Conservation (phyloP, 495 filamentous ascomycete species). For the Baudoinia panamericana region DNA sequence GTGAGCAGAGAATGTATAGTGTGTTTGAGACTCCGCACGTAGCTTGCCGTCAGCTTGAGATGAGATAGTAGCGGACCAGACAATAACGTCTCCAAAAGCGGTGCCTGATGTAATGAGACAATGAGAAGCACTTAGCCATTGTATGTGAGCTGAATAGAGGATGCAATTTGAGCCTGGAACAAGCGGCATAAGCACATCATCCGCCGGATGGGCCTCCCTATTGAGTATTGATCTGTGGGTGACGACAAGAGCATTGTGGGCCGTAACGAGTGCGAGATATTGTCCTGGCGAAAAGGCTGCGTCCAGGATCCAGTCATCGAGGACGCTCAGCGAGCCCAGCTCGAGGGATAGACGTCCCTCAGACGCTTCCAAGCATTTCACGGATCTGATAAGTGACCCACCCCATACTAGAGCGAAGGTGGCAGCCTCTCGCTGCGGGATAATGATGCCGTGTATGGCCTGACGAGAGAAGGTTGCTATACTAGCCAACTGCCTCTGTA, state of each 20-base stretch:
- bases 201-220: too few species aligned
- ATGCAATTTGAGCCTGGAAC: conserved; percentile 67
- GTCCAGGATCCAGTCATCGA: conserved; percentile 75
- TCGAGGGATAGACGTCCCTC: background rate
- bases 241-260: conserved; percentile 62
- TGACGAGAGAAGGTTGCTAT: conserved; percentile 45
- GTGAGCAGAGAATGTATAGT: conserved; percentile 72
- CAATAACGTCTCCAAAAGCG: conserved; percentile 80
- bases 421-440: conserved; percentile 10
- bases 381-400: conserved; percentile 9
- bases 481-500: conserved; percentile 28
- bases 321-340: conserved; percentile 24
- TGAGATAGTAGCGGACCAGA: conserved; percentile 55
- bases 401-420: conserved; percentile 25
- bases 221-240: too few species aligned
- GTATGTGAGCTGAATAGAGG: conserved; percentile 70
- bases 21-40: conserved; percentile 30
- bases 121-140: conserved; percentile 40
- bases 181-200: conserved; percentile 26
- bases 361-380: conserved; percentile 2
- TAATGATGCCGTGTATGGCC: conserved; percentile 54
- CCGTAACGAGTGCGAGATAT: conserved; percentile 48
- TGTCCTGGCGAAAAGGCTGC: conserved; percentile 39
- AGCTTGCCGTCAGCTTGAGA: background rate
- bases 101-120: conserved; percentile 78